phyloP scores from a whole-genome alignment of 2,329 filamentous ascomycete species.

The Aschersonia sp. region DNA sequence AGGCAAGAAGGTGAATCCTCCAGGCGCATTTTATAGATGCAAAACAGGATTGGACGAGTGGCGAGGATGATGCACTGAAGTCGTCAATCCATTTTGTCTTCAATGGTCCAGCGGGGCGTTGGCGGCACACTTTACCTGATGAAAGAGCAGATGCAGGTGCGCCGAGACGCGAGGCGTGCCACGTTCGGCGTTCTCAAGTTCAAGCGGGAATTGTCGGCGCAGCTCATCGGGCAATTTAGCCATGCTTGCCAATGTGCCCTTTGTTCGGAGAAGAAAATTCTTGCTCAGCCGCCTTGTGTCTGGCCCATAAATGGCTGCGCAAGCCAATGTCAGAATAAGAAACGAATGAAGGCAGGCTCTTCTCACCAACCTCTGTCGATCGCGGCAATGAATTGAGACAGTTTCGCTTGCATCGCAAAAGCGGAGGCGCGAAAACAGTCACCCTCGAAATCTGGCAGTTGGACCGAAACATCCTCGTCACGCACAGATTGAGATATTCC shows the following conservation, averaged over 20 bases:
- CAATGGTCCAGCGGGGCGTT: too few relatives aligned
- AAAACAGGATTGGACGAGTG: conserved; percentile 11
- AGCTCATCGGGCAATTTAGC: conserved; percentile 16
- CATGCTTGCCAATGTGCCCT: conserved; percentile 13
- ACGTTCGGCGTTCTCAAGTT: conserved; percentile 15
- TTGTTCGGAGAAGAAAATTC: conserved; percentile 16
- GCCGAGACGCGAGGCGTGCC: conserved; percentile 16
- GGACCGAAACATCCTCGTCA: conserved; percentile 34
- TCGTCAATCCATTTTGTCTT: neutral
- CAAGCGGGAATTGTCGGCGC: conserved; percentile 13
- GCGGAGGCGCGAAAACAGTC: conserved; percentile 12
- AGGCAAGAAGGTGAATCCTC: conserved; percentile 3
- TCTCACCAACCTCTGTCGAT: conserved; percentile 14
- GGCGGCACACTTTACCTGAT: conserved; percentile 11
- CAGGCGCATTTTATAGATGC: conserved; percentile 9
- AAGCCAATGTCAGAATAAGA: fast-evolving
- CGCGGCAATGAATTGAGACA: conserved; percentile 15
- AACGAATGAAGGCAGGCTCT: neutral
- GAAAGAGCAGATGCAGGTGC: conserved; percentile 17
- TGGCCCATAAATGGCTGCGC: conserved; percentile 11
- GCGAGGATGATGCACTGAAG: conserved; percentile 10
- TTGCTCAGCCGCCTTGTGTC: conserved; percentile 14
- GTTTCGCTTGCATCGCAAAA: conserved; percentile 16
- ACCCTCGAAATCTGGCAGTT: conserved; percentile 16
- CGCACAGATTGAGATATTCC: conserved; percentile 32